A percentile compares a stretch with the other conserved stretches of the same genome.
These are phyloP conservation scores for Puccinia triticina DNA, from an alignment of 1,284 basidiomycete species.

Conservation along the genomic window DNA sequence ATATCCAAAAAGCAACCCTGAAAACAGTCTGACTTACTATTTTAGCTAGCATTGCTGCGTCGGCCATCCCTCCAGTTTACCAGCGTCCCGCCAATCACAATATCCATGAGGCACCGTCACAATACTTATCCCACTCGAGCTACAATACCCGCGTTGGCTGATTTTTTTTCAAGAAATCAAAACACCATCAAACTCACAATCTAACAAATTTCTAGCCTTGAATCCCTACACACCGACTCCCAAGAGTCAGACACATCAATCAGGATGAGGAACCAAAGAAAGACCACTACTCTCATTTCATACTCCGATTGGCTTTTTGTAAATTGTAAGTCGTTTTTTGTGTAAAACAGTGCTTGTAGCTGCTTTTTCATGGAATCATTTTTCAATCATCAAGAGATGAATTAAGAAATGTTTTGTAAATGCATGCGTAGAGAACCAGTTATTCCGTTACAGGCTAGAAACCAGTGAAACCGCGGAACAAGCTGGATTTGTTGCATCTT, in stretches of 20 bases:
- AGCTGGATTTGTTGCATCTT: constrained; percentile 72
- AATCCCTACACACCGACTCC: constrained; percentile 65
- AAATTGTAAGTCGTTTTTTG: constrained; percentile 72
- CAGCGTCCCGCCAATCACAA: not conserved
- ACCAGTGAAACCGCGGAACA: constrained; percentile 69
- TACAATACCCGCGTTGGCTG: constrained; percentile 70
- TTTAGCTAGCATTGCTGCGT: too few relatives aligned
- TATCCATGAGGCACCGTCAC: not conserved
- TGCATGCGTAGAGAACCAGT: constrained; percentile 76
- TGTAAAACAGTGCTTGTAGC: too few relatives aligned
- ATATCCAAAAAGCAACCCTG: too few relatives aligned
- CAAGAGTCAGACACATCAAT: constrained; percentile 62
- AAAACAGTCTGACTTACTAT: too few relatives aligned
- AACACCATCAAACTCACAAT: constrained; percentile 68
- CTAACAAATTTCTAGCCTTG: constrained; percentile 74
- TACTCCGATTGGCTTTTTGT: constrained; percentile 91
- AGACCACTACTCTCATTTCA: constrained; percentile 93
- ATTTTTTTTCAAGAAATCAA: constrained; percentile 84
- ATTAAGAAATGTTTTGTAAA: constrained; percentile 85
- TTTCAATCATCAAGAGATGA: constrained; percentile 74
- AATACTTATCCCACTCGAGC: constrained; percentile 1
- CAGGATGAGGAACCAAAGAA: constrained; percentile 72
- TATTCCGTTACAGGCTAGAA: constrained; percentile 85
- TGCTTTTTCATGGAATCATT: not conserved
- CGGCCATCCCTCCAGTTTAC: not conserved